Evolutionary conservation across 169 alveolate species (phyloP), one percentile per base, ranked within the genome.

Genomic region (Plasmodium inui): DNA sequence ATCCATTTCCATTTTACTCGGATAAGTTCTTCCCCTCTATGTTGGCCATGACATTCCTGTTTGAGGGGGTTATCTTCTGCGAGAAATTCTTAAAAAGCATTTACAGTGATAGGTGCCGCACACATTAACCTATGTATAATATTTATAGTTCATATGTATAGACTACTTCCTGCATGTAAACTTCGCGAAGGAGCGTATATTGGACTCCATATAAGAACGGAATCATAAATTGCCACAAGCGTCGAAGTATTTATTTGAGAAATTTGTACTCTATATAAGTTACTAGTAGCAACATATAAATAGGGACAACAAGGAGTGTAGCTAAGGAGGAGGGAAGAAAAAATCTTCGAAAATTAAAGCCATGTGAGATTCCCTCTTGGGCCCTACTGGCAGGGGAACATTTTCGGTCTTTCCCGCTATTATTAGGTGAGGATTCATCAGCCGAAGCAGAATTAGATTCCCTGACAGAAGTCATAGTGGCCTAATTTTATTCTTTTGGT

Each of bases 1-100:
- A 22, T 6, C 32, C 2, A 37, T 79, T 79, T 79, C 14, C 84
- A 79, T 79, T 41, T 19, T 0, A 7, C 50, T 41, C 57, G 28
- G 61, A 79, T 79, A 79, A 79, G n/a, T 79, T 79, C 37, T 73
- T 79, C 44, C 17, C 30, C 44, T 79, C 73, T 41, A 79, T 37
- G 8, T 73, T 5, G 8, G 82, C 26, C 26, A 28, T 26, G 26
- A 8, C 44, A 17, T 6, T 26, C 8, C 32, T 73, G 26, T 73
- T 17, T 30, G 14, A 4, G 8, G 82, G 26, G 19, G 34, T 30
- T 28, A 28, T 73, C 17, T 73, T 22, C 82, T 73, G 34, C 32
- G 4, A 12, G 50, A 73, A 73, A 73, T 6, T 8, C 8, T 73
- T 6, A 22, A 73, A 70, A 73, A 73, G n/a, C 57, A 10, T 46